Percentiles rank a stretch among this genome's conserved stretches.
Evolutionary conservation across 2,329 filamentous ascomycete species (phyloP).

Genomic region (Dothiorella sarmentorum): DNA sequence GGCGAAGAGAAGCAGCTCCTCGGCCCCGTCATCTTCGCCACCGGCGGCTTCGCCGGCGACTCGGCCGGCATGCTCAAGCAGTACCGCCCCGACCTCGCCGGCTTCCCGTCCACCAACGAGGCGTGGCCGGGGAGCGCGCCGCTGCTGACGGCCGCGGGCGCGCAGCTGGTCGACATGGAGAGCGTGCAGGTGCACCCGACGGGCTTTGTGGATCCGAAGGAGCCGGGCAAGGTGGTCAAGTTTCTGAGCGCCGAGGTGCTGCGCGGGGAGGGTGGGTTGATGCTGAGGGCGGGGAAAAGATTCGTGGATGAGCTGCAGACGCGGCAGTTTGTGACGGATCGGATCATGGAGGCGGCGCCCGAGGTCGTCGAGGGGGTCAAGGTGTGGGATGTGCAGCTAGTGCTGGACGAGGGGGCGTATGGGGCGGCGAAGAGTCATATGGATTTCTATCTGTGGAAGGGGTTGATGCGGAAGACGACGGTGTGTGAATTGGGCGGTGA

Average conservation of each 20-base stretch:
- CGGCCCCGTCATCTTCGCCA: constrained; percentile 58
- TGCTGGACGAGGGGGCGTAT: constrained; percentile 59
- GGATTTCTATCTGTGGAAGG: constrained; percentile 63
- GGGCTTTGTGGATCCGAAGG: constrained; percentile 57
- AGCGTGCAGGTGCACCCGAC: constrained; percentile 63
- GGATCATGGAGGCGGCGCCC: constrained; percentile 44
- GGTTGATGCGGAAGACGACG: constrained; percentile 55
- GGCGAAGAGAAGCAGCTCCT: constrained; percentile 34
- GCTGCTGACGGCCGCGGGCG: constrained; percentile 40
- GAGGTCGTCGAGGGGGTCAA: constrained; percentile 31
- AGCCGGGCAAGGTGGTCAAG: constrained; percentile 49
- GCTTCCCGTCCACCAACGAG: constrained; percentile 62
- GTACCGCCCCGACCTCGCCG: constrained; percentile 58
- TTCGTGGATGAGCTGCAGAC: constrained; percentile 64
- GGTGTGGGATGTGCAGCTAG: constrained; percentile 58
- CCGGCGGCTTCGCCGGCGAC: constrained; percentile 63
- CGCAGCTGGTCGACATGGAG: constrained; percentile 45
- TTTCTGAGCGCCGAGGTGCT: constrained; percentile 63
- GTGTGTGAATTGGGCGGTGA: constrained; percentile 31
- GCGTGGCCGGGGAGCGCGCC: constrained; percentile 53
- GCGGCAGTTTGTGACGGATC: constrained; percentile 54
- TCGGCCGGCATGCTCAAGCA: constrained; percentile 53
- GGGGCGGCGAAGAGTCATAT: constrained; percentile 54
- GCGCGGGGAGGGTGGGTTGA: constrained; percentile 59
- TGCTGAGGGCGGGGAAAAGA: constrained; percentile 50